Conservation (phyloP, 305 asterid genomes). For the Lippia alba region DNA sequence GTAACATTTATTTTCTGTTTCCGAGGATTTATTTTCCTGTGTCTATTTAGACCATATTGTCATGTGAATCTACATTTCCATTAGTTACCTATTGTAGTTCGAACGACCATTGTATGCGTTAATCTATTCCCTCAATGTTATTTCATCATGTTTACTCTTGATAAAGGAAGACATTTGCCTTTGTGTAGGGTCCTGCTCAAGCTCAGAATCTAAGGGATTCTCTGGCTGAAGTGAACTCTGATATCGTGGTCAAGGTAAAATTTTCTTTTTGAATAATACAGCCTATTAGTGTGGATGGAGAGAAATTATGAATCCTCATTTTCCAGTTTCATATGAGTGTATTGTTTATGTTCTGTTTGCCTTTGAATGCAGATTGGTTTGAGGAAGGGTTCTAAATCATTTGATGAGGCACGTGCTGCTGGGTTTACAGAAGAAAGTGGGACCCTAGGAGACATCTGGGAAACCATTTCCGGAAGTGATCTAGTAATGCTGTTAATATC, state of each 20-base stretch:
- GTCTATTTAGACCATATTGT: background rate
- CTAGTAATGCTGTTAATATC: constrained; percentile 90
- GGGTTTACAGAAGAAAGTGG: constrained; percentile 95
- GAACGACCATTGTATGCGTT: constrained; percentile 7
- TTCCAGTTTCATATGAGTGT: constrained; percentile 11
- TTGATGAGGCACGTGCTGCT: constrained; percentile 87
- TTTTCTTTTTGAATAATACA: background rate
- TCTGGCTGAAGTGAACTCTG: constrained; percentile 75
- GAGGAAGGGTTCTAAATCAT: constrained; percentile 93
- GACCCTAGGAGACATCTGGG: constrained; percentile 91
- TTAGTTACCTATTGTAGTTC: constrained; percentile 25
- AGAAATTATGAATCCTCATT: background rate
- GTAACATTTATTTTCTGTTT: constrained; percentile 35
- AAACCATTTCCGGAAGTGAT: constrained; percentile 91
- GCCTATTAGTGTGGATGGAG: constrained; percentile 3
- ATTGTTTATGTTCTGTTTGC: constrained; percentile 21
- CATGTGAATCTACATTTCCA: constrained; percentile 6
- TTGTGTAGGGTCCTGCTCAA: constrained; percentile 92
- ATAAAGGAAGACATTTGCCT: constrained; percentile 2
- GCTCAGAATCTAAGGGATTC: constrained; percentile 96
- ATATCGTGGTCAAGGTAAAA: constrained; percentile 82
- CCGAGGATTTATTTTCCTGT: background rate
- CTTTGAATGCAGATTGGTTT: constrained; percentile 72
- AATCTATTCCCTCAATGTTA: background rate
- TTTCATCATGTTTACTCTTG: constrained; percentile 7